phyloP scores from a whole-genome alignment of 1,284 basidiomycete genomes.

The Trichosporon coremiiforme region DNA sequence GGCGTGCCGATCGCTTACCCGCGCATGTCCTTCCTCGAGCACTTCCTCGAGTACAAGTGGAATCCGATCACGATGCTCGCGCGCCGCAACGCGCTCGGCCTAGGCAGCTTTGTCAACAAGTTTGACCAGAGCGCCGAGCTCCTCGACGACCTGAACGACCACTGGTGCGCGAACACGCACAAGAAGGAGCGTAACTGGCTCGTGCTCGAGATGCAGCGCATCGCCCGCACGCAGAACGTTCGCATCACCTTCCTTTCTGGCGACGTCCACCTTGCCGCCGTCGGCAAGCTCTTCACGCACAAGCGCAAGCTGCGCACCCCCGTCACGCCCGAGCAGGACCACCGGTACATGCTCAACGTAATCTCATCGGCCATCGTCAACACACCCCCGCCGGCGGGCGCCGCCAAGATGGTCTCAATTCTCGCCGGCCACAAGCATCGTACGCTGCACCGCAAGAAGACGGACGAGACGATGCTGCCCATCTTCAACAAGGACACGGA shows the following conservation, averaged over 20 bases:
- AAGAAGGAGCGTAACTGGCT: constrained; percentile 93
- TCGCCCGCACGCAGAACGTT: constrained; percentile 65
- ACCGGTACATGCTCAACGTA: constrained; percentile 82
- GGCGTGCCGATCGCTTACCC: constrained; percentile 75
- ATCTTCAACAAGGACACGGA: constrained; percentile 78
- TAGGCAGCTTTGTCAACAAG: constrained; percentile 79
- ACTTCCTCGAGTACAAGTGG: constrained; percentile 70
- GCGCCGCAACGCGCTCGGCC: constrained; percentile 60
- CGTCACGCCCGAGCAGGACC: constrained; percentile 65
- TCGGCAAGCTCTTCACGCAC: constrained; percentile 71
- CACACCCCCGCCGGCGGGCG: constrained; percentile 70
- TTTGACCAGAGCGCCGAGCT: constrained; percentile 90
- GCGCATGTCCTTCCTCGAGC: constrained; percentile 81
- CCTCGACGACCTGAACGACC: constrained; percentile 89
- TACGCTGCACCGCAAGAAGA: constrained; percentile 65
- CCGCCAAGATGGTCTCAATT: constrained; percentile 76
- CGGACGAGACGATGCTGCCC: constrained; percentile 86
- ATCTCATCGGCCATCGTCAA: constrained; percentile 58
- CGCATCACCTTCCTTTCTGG: constrained; percentile 84
- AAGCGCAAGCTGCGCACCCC: constrained; percentile 48
- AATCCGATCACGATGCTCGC: constrained; percentile 79
- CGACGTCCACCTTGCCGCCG: constrained; percentile 86
- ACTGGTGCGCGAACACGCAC: constrained; percentile 80
- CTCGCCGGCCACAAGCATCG: constrained; percentile 81
- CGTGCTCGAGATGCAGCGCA: constrained; percentile 72